Evolutionary conservation across 257 asterid species (phyloP), one percentile per base, ranked within the genome.

Genomic region (Solanum peruvianum): DNA sequence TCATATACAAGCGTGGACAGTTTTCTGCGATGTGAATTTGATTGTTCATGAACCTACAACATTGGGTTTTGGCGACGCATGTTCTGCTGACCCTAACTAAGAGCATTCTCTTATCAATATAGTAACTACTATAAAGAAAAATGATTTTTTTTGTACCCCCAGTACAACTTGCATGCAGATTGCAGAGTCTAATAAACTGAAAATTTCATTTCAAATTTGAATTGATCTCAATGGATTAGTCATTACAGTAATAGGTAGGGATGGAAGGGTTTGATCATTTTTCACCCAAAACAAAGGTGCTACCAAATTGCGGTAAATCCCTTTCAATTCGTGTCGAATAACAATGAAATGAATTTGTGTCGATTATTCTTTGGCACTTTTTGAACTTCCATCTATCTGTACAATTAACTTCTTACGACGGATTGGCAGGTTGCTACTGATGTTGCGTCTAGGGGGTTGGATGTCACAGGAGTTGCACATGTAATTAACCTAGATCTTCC

Each of bases 391-490:
- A 33, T 29, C 29, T 47, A 52, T 62, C 64, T 56, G 3, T 66
- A 67, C 33, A 45, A 37, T 75, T 76, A 42, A 82, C 76, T 77
- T 91, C 39, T 45, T 86, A 84, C n/a, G 16, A 45, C 75, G 85
- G 86, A 75, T 86, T 86, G 90, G 87, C 93, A 96, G 98, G 99
- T 96, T 84, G 98, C 99, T 86, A 96, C 99, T 60, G 99, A 96
- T 90, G 98, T 96, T 89, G 99, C 99, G 73, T 95, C 98, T 69
- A 94, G 98, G 86, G 99, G 99, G 86, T 89, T 96, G 88, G 99
- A 96, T 77, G 98, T 96, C 88, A 92, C 97, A 78, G 98, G 98
- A 56, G 97, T 96, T 87, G 94, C 97, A 87, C 98, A 96, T 90
- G 98, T 96, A 88, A 90, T 96, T 85, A 94, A 94, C 84, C 90